Base-by-base conservation (phyloP, 768 basidiomycete species). In the Boletus reticulatus region DNA sequence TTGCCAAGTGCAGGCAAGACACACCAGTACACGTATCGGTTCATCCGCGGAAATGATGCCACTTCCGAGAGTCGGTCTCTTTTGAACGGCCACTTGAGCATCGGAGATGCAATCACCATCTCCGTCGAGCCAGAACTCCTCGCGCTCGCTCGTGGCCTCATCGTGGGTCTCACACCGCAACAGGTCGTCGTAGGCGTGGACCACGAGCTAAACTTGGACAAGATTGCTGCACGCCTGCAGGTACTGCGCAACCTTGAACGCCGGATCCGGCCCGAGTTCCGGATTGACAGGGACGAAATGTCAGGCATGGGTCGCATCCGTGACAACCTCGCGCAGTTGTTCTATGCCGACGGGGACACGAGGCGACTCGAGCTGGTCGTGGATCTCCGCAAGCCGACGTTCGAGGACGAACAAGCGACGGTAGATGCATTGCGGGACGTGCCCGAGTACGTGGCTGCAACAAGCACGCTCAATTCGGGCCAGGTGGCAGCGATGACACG, bases 271-370 rank as follows among this genome's bases (percentile, higher is more conserved):
- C 62, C 58, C 29, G 80, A 73, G 22, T 99, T 94, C 75, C 83
- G 96, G 16, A 84, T 99, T 54, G 97, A 98, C 77, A 94, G 87
- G 65, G 97, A 98, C 67, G 97, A 98, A 69, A 73, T 98, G 47
- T 83, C 84, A 6, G 93, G 94, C 1, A 88, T 98, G 84, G 84
- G 85, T 41, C 82, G 92, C 19, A 86, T 99, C 67, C 81, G 97
- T 10, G 87, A 92, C 60, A 98, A 97, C 63, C 84, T 98, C 43
- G 88, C 94, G 0, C 87, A 87, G 52, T 65, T 98, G 11, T 98
- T 98, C 73, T 92, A 92, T 64, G 83, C 80, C 0, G 81, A 86
- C 16, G 89, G 87, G 4, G 91, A 96, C 59, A 66, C 75, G 20
- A 78, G 78, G 41, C 80, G 88, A 17, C 76, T 93, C 6, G 74